phyloP scores from a whole-genome alignment of 1,284 basidiomycete genomes.

The Vanrija humicola region DNA sequence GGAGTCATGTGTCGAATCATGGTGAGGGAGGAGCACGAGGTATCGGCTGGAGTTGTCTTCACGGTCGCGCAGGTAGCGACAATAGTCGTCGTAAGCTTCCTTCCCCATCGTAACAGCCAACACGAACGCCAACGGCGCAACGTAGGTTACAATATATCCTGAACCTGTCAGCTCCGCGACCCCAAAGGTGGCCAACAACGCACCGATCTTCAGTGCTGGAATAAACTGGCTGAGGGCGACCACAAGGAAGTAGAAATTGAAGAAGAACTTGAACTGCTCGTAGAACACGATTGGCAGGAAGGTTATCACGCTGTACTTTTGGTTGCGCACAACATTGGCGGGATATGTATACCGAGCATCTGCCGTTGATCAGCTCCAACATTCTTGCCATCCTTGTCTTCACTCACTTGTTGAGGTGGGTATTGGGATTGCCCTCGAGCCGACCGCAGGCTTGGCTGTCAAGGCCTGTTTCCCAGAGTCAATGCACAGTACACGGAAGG shows the following conservation, averaged over 20 bases:
- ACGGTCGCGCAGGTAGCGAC: slow-evolving; percentile 80
- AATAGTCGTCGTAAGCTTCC: slow-evolving; percentile 97
- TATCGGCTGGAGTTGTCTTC: slow-evolving; percentile 95
- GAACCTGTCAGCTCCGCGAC: slow-evolving; percentile 6
- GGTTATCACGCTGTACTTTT: slow-evolving; percentile 93
- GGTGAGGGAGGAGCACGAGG: slow-evolving; percentile 63
- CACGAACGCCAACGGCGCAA: slow-evolving; percentile 94
- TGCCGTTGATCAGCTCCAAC: neutral
- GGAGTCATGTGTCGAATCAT: slow-evolving; percentile 14
- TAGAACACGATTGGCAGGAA: slow-evolving; percentile 97
- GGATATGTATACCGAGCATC: slow-evolving; percentile 46
- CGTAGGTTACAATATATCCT: slow-evolving; percentile 95
- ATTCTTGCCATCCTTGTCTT: too few relatives aligned
- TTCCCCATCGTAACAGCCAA: slow-evolving; percentile 95
- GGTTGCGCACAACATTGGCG: slow-evolving; percentile 88
- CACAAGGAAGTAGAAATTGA: slow-evolving; percentile 97
- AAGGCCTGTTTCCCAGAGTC: neutral
- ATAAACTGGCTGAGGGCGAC: slow-evolving; percentile 96
- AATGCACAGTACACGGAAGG: too few relatives aligned
- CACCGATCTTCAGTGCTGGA: slow-evolving; percentile 91
- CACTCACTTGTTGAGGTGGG: neutral
- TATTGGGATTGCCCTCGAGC: neutral
- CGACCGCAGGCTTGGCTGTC: neutral
- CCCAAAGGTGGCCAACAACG: slow-evolving; percentile 27
- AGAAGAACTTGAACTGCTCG: slow-evolving; percentile 99